Evolutionary conservation across 345 rosid species (phyloP).

Genomic region (Populus euphratica): DNA sequence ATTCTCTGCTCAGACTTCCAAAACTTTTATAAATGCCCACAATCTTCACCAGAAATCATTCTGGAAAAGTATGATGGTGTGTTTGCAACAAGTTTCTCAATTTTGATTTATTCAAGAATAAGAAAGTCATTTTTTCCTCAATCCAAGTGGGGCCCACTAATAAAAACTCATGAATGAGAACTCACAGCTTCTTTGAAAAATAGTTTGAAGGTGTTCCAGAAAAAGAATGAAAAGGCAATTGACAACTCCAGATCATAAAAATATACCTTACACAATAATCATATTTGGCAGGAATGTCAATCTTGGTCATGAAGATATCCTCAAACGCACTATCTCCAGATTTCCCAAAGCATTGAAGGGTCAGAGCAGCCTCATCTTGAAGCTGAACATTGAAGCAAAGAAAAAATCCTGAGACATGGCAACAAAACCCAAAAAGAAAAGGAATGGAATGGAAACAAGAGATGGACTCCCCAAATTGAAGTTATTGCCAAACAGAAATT

Average conservation of each 20-base stretch:
- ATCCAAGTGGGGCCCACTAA: neutral
- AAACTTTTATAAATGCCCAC: neutral
- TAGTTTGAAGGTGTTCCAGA: too few species aligned
- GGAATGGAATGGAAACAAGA: slow-evolving; percentile 2
- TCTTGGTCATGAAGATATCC: slow-evolving; percentile 65
- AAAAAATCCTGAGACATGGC: neutral
- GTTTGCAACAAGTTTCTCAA: neutral
- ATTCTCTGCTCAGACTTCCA: neutral
- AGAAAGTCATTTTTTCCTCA: neutral
- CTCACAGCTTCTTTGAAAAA: neutral
- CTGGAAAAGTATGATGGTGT: neutral
- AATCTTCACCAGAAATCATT: too few species aligned
- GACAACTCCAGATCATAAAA: neutral
- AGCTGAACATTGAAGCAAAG: slow-evolving; percentile 44
- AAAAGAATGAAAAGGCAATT: slow-evolving; percentile 1
- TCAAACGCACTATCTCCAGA: slow-evolving; percentile 76
- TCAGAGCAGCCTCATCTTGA: slow-evolving; percentile 65
- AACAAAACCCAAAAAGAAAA: neutral
- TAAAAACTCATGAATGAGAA: neutral
- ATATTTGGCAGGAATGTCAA: slow-evolving; percentile 74
- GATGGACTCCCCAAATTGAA: neutral
- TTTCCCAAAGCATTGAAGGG: slow-evolving; percentile 65
- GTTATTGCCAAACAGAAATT: too few species aligned
- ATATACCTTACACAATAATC: slow-evolving; percentile 70
- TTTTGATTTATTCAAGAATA: too few species aligned